phyloP scores from a whole-genome alignment of 2,329 filamentous ascomycete genomes.

The Phyllosticta citriasiana region DNA sequence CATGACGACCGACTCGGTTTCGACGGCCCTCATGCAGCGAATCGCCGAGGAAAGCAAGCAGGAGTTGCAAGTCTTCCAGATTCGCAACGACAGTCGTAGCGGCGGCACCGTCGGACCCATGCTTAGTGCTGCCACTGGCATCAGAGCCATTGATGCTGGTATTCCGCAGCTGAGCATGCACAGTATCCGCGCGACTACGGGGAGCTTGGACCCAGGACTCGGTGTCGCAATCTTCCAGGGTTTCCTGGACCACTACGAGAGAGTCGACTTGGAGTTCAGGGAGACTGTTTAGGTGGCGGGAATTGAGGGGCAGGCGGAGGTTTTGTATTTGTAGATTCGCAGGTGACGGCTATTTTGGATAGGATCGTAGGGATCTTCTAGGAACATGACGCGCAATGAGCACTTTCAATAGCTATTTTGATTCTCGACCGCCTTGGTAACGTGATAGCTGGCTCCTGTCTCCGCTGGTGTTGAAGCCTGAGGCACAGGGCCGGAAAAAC shows the following conservation, averaged over 20 bases:
- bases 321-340: background rate
- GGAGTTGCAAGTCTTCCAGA: constrained; percentile 81
- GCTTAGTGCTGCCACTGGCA: constrained; percentile 69
- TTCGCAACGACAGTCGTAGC: constrained; percentile 79
- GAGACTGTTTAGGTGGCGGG: background rate
- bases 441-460: too few relatives aligned
- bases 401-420: background rate
- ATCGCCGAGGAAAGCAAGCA: constrained; percentile 65
- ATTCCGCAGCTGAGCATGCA: constrained; percentile 94
- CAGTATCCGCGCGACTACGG: constrained; percentile 79
- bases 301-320: too few relatives aligned
- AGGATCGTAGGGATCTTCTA: background rate
- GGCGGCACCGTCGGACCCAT: constrained; percentile 95
- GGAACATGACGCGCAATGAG: background rate
- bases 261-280: constrained; percentile 69
- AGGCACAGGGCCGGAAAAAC: background rate
- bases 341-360: background rate
- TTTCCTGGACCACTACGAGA: constrained; percentile 79
- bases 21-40: constrained; percentile 67
- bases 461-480: background rate
- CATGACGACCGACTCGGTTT: constrained; percentile 90
- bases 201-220: constrained; percentile 73
- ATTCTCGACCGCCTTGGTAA: too few relatives aligned
- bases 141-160: constrained; percentile 76
- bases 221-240: constrained; percentile 83